Evolutionary conservation across 208 protist genomes (phyloP), one percentile per base, ranked within the genome.

Genomic region (Crithidia bombi): DNA sequence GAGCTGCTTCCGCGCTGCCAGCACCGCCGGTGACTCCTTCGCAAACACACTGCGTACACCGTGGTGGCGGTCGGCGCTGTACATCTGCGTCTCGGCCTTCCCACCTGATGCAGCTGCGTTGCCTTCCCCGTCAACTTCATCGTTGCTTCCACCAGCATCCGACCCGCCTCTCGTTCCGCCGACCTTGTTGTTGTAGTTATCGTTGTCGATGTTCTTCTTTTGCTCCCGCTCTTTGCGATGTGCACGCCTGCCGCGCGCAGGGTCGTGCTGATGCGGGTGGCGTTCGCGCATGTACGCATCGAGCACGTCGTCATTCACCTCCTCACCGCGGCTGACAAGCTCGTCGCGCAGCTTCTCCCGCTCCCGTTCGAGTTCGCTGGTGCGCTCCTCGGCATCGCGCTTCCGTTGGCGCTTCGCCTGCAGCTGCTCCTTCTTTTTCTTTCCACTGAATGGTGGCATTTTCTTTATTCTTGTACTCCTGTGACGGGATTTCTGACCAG

Each of bases 381-480:
- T 30, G 23, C 49, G 52, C 50, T 82, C 72, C 14, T 79, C 64
- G 30, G 79, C 70, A 28, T 95, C 81, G 36, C 85, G 78, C 58
- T 97, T 96, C 19, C 77, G 77, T 64, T 88, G 79, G 9, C 92
- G 86, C 68, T 89, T 90, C n/a, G 85, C 90, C 69, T 95, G 72
- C 57, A 97, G 78, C 83, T 97, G 93, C 81, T 91, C 85, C 77
- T 96, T 97, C 73, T 97, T 97, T 54, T 91, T 77, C 69, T 96
- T 97, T 3, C 90, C 93, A 73, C 93, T 97, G 69, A 97, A 97
- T 2, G 92, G 77, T 15, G 76, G 82, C 80, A 87, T 87, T 47
- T 28, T 30, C 6, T 61, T 6, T 47, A 19, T 25, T 56, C 5
- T 52, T 30, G 5, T 52, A 7, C 23, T 52, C 30, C 15, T 52